phyloP scores from a whole-genome alignment of 352 stramenopile genomes.

The Phytopythium litorale region DNA sequence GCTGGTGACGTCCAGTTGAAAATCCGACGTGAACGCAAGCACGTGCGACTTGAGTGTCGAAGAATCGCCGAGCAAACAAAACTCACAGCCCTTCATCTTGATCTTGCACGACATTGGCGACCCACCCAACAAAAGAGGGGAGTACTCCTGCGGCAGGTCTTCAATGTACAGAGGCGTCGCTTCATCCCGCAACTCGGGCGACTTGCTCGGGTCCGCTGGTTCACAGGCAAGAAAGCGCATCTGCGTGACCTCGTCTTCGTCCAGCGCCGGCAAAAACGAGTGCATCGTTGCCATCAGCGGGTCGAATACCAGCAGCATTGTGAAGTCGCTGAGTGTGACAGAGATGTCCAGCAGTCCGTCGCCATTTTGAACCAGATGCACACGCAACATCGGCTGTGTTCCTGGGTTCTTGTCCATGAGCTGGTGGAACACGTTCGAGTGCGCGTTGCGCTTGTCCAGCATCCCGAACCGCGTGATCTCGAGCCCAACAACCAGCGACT shows the following conservation, averaged over 20 bases:
- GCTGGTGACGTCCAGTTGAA: conserved; percentile 55
- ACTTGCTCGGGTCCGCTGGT: conserved; percentile 31
- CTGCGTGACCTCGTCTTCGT: conserved; percentile 67
- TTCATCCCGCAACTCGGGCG: conserved; percentile 53
- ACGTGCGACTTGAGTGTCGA: conserved; percentile 66
- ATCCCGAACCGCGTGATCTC: conserved; percentile 64
- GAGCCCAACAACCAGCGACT: conserved; percentile 38
- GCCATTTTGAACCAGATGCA: conserved; percentile 44
- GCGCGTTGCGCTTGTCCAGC: conserved; percentile 53
- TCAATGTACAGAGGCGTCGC: conserved; percentile 38
- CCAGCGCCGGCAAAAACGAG: conserved; percentile 55
- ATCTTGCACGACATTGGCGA: conserved; percentile 54
- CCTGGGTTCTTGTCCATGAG: conserved; percentile 75
- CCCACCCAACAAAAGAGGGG: conserved; percentile 56
- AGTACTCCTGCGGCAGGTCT: conserved; percentile 65
- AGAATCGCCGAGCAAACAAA: conserved; percentile 81
- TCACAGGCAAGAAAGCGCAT: conserved; percentile 69
- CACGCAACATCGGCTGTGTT: conserved; percentile 43
- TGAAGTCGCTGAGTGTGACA: conserved; percentile 55
- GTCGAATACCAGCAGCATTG: conserved; percentile 73
- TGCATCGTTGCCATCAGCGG: conserved; percentile 54
- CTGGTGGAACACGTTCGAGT: conserved; percentile 71
- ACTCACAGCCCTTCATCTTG: conserved; percentile 49
- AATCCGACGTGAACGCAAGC: conserved; percentile 78
- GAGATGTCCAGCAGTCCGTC: conserved; percentile 55